These are phyloP conservation scores for Mucor piriformis DNA, from an alignment of 371 early-diverging fungal species.

Conservation along the genomic window DNA sequence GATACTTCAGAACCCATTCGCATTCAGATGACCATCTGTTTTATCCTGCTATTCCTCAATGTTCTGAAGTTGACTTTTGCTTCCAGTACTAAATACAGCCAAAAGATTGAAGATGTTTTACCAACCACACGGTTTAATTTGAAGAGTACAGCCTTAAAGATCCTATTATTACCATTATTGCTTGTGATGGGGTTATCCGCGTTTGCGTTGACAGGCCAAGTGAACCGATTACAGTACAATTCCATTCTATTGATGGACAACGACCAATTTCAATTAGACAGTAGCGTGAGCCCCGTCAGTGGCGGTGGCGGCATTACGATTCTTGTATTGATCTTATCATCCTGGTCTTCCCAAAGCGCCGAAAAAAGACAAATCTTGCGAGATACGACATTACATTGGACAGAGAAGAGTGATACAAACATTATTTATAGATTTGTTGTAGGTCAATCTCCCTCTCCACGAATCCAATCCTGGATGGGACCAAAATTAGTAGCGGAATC, in stretches of 20 bases:
- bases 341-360: slow-evolving; percentile 54
- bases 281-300: slow-evolving; percentile 18
- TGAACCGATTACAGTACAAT: slow-evolving; percentile 49
- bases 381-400: slow-evolving; percentile 45
- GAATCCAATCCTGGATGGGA: slow-evolving; percentile 43
- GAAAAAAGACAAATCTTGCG: slow-evolving; percentile 48
- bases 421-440: slow-evolving; percentile 58
- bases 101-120: slow-evolving; percentile 36
- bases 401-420: slow-evolving; percentile 14
- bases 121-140: slow-evolving; percentile 41
- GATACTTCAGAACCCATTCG: slow-evolving; percentile 56
- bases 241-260: slow-evolving; percentile 42
- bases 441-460: slow-evolving; percentile 56
- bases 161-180: slow-evolving; percentile 54
- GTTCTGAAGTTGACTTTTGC: slow-evolving; percentile 55
- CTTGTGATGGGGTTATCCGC: slow-evolving; percentile 55
- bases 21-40: slow-evolving; percentile 55
- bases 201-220: slow-evolving; percentile 52
- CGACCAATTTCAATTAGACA: slow-evolving; percentile 26
- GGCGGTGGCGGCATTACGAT: slow-evolving; percentile 16
- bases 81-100: slow-evolving; percentile 49
- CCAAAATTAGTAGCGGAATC: slow-evolving; percentile 50
- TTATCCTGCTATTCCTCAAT: slow-evolving; percentile 50
- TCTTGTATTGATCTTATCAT: slow-evolving; percentile 56
- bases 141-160: slow-evolving; percentile 45